Conservation (phyloP, 2,329 filamentous ascomycete species). For the Claviceps fusiformis region DNA sequence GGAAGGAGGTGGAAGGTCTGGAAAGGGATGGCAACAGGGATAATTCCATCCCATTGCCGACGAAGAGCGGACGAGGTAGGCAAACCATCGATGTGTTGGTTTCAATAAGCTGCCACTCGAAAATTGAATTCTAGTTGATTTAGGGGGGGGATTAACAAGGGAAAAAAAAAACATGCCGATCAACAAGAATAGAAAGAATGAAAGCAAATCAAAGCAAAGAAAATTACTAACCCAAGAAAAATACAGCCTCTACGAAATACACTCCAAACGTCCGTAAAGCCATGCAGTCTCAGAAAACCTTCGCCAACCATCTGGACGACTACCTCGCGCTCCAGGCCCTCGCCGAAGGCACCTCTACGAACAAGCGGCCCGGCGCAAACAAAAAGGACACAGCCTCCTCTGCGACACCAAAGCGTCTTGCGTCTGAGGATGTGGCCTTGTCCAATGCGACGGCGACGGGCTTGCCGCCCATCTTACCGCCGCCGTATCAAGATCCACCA, state of each 20-base stretch:
- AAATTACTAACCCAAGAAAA: not conserved
- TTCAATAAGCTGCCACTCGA: not conserved
- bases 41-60: constrained; percentile 54
- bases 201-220: not conserved
- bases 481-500: constrained; percentile 20
- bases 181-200: too few relatives aligned
- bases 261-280: constrained; percentile 64
- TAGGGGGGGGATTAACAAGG: too few relatives aligned
- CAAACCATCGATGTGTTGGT: not conserved
- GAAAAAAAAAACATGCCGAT: not conserved
- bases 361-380: constrained; percentile 15
- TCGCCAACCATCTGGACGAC: constrained; percentile 70
- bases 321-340: constrained; percentile 51
- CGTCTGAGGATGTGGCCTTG: constrained; percentile 16
- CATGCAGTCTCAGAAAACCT: constrained; percentile 68
- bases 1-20: constrained; percentile 69
- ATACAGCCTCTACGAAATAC: constrained; percentile 36
- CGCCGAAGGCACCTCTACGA: constrained; percentile 22
- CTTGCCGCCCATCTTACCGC: constrained; percentile 20
- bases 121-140: too few relatives aligned
- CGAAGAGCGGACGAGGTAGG: constrained; percentile 33
- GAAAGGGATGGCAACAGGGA: constrained; percentile 69
- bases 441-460: constrained; percentile 11
- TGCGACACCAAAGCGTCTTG: constrained; percentile 9
- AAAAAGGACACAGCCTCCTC: constrained; percentile 13